phyloP scores from a whole-genome alignment of 176 grass and related monocot species.

The Oryza brachyantha region DNA sequence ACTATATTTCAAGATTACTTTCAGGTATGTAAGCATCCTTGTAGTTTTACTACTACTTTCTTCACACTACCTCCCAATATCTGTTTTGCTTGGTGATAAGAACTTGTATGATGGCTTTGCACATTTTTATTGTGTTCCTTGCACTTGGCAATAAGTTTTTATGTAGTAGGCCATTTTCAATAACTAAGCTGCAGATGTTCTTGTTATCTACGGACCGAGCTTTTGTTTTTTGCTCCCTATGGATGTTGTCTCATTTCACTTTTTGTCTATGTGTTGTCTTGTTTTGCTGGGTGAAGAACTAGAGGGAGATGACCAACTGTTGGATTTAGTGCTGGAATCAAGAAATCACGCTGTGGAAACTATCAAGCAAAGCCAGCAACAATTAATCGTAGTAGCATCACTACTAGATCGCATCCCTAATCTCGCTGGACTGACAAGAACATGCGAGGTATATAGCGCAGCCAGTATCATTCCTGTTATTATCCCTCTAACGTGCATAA shows the following conservation, averaged over 20 bases:
- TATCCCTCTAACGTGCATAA: background rate
- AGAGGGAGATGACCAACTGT: constrained; percentile 73
- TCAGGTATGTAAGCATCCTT: constrained; percentile 36
- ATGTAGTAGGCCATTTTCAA: background rate
- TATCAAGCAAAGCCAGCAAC: constrained; percentile 67
- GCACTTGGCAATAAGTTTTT: background rate
- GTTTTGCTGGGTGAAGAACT: constrained; percentile 44
- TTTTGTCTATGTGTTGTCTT: background rate
- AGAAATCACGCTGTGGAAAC: constrained; percentile 69
- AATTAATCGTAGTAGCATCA: constrained; percentile 77
- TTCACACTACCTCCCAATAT: background rate
- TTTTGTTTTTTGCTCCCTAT: background rate
- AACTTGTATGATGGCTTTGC: background rate
- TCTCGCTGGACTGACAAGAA: constrained; percentile 83
- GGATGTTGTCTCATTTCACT: background rate
- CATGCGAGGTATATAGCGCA: constrained; percentile 56
- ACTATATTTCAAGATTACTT: constrained; percentile 50
- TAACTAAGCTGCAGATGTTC: background rate
- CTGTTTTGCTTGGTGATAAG: background rate
- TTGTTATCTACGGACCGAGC: background rate
- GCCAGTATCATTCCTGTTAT: background rate
- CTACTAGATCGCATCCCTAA: constrained; percentile 89
- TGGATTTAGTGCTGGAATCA: constrained; percentile 57
- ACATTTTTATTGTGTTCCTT: background rate
- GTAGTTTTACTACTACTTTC: background rate